A percentile compares a stretch with the other conserved stretches of the same genome.
These are phyloP conservation scores for Ustilago sp. DNA, from an alignment of 1,284 basidiomycete genomes.

Conservation along the genomic window DNA sequence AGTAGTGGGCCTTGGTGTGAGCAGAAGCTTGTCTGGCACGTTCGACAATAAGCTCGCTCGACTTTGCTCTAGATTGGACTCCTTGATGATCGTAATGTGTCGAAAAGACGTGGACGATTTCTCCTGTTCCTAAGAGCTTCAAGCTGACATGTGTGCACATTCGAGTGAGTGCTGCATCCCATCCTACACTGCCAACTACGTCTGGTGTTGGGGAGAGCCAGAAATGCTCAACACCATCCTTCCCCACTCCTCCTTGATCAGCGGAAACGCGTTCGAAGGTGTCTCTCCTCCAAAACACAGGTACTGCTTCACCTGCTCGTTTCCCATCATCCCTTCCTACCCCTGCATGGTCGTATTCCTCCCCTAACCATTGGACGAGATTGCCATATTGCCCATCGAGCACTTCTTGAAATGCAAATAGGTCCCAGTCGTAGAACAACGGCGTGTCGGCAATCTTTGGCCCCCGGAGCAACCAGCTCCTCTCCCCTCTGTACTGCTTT, in stretches of 20 bases:
- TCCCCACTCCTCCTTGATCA: slow-evolving; percentile 46
- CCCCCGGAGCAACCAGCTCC: slow-evolving; percentile 39
- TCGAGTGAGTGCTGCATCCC: slow-evolving; percentile 56
- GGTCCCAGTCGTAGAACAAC: slow-evolving; percentile 52
- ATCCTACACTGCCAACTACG: slow-evolving; percentile 45
- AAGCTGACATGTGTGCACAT: slow-evolving; percentile 62
- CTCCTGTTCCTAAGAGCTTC: slow-evolving; percentile 22
- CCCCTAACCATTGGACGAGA: slow-evolving; percentile 27
- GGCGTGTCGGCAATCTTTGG: slow-evolving; percentile 45
- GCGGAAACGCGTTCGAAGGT: slow-evolving; percentile 30
- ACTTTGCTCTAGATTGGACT: slow-evolving; percentile 41
- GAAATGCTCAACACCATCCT: slow-evolving; percentile 53
- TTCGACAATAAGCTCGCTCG: slow-evolving; percentile 44
- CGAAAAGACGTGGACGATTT: slow-evolving; percentile 56
- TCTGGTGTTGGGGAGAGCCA: slow-evolving; percentile 52
- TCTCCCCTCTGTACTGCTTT: slow-evolving; percentile 43
- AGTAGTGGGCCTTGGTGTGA: slow-evolving; percentile 9
- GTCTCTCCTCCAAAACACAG: slow-evolving; percentile 50
- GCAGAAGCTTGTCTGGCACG: slow-evolving; percentile 34
- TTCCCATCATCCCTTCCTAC: slow-evolving; percentile 52
- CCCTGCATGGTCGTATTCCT: slow-evolving; percentile 48
- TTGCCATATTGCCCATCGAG: slow-evolving; percentile 44
- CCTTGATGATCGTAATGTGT: slow-evolving; percentile 62
- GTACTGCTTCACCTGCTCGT: slow-evolving; percentile 51
- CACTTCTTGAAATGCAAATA: slow-evolving; percentile 59